A percentile compares a stretch with the other conserved stretches of the same genome.
Conservation (phyloP, 257 asterid species). For the Primulina tabacum region DNA sequence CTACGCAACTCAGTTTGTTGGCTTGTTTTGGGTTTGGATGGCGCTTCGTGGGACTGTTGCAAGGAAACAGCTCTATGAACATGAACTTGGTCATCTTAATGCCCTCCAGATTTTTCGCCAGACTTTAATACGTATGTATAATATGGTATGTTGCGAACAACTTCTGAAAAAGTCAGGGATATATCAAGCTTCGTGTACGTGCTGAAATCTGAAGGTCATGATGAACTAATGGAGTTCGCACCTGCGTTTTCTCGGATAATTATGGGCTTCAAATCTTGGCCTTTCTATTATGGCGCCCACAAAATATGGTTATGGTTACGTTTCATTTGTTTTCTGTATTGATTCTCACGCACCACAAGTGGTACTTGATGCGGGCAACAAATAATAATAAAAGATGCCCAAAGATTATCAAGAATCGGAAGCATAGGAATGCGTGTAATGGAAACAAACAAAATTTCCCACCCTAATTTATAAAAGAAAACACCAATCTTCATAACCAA, state of each 20-base stretch:
- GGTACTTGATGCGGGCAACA: no score
- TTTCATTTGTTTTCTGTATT: not conserved
- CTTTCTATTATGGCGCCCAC: not conserved
- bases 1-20: not conserved
- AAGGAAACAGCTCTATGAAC: conserved; percentile 22
- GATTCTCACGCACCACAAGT: not conserved
- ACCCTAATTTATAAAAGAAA: not conserved
- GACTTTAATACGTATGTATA: conserved; percentile 4
- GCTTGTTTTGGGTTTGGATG: conserved; percentile 15
- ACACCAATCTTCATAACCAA: not conserved
- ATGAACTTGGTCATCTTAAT: not conserved
- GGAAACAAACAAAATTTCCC: not conserved
- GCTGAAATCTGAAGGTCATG: no score
- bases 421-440: not conserved
- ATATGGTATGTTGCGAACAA: not conserved
- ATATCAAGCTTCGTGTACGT: no score
- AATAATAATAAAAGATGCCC: not conserved
- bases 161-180: no score
- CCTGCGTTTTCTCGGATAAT: not conserved
- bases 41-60: conserved; percentile 19
- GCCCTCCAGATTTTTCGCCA: conserved; percentile 14
- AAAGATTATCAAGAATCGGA: not conserved
- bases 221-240: not conserved
- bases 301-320: not conserved
- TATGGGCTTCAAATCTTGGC: not conserved